Evolutionary conservation across 2,329 filamentous ascomycete species (phyloP).

Genomic region (Purpureocillium takamizusanense): DNA sequence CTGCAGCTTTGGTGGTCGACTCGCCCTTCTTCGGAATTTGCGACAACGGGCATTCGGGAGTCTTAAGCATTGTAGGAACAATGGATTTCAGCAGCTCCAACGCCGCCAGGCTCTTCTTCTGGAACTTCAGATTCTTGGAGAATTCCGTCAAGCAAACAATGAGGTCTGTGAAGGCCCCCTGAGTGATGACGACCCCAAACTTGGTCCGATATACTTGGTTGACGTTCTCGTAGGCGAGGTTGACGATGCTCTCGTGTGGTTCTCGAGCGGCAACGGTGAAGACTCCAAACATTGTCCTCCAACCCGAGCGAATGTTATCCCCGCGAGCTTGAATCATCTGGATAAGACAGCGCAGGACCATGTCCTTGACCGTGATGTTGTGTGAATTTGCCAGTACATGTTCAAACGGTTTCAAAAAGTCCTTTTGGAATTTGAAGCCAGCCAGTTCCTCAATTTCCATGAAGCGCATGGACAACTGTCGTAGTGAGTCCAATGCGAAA

Average conservation of each 20-base stretch:
- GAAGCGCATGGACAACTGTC: slow-evolving; percentile 96
- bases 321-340: slow-evolving; percentile 98
- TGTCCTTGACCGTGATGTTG: slow-evolving; percentile 90
- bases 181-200: slow-evolving; percentile 91
- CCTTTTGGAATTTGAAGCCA: slow-evolving; percentile 99
- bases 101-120: slow-evolving; percentile 94
- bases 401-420: slow-evolving; percentile 97
- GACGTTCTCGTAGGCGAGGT: slow-evolving; percentile 93
- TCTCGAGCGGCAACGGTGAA: slow-evolving; percentile 94
- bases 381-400: slow-evolving; percentile 92
- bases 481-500: slow-evolving; percentile 89
- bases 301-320: slow-evolving; percentile 94
- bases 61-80: slow-evolving; percentile 89
- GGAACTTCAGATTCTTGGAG: slow-evolving; percentile 96
- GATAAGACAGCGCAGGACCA: slow-evolving; percentile 90
- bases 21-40: slow-evolving; percentile 38
- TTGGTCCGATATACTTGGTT: slow-evolving; percentile 91
- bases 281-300: slow-evolving; percentile 99
- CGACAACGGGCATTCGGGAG: slow-evolving; percentile 87
- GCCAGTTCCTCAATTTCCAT: slow-evolving; percentile 97
- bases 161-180: slow-evolving; percentile 92
- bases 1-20: slow-evolving; percentile 29
- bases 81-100: slow-evolving; percentile 92
- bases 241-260: slow-evolving; percentile 90
- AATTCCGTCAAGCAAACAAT: slow-evolving; percentile 97